Percentiles rank a stretch among this genome's conserved stretches.
These are phyloP conservation scores for Leucocoprinus leucothites DNA, from an alignment of 768 basidiomycete species.

Conservation along the genomic window DNA sequence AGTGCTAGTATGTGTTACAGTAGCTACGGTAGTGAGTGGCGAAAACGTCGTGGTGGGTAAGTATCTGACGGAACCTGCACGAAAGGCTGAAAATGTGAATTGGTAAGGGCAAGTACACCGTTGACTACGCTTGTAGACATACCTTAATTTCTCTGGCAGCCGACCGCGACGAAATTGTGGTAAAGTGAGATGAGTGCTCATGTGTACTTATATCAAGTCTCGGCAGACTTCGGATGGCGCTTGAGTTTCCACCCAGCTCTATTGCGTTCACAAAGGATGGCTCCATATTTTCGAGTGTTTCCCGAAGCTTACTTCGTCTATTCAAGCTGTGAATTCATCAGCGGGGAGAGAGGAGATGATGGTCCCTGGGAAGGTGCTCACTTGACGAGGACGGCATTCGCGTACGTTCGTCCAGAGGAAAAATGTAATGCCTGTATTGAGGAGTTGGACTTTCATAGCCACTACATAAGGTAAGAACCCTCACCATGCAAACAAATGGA, in stretches of 20 bases:
- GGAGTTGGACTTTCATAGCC: background rate
- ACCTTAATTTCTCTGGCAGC: no score
- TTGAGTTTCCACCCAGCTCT: background rate
- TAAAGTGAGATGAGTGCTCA: background rate
- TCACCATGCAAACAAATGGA: background rate
- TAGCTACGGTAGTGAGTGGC: no score
- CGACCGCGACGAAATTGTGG: no score
- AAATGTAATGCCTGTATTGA: slow-evolving; percentile 19
- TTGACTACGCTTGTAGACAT: no score
- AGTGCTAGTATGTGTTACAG: no score
- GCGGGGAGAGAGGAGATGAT: no score
- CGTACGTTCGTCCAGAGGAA: slow-evolving; percentile 18
- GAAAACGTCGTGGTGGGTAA: no score
- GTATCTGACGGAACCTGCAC: no score
- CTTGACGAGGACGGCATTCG: slow-evolving; percentile 19
- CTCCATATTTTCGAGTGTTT: background rate
- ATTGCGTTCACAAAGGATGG: background rate
- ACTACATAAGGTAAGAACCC: background rate
- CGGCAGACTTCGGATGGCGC: background rate
- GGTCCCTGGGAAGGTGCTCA: no score
- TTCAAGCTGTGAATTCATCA: slow-evolving; percentile 1
- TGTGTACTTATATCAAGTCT: background rate
- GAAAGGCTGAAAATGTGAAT: no score
- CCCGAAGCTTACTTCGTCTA: slow-evolving; percentile 3
- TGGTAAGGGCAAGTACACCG: no score